A percentile compares a stretch with the other conserved stretches of the same genome.
phyloP scores from a whole-genome alignment of 169 alveolate genomes.

The Eimeria maxima region DNA sequence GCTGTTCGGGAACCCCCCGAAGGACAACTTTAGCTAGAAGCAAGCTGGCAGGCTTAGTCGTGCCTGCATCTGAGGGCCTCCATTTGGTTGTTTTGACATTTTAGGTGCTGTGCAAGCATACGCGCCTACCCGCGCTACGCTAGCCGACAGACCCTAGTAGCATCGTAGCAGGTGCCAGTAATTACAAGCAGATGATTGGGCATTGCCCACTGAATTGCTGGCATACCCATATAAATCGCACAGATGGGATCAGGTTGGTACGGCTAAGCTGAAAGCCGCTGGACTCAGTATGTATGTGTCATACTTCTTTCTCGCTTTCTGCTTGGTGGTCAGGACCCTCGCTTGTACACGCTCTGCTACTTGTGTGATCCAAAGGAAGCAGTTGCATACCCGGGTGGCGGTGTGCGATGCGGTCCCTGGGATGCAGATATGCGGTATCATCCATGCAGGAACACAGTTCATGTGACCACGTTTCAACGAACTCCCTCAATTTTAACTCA shows the following conservation, averaged over 20 bases:
- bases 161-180: constrained; percentile 35
- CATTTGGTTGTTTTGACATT: constrained; percentile 3
- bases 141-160: constrained; percentile 13
- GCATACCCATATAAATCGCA: constrained; percentile 28
- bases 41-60: neutral
- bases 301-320: neutral
- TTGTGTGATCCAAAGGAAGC: neutral
- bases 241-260: neutral
- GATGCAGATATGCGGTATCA: constrained; percentile 26
- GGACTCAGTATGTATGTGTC: neutral
- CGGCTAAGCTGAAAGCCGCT: constrained; percentile 1
- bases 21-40: neutral
- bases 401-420: neutral
- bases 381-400: neutral
- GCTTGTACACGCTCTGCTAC: neutral
- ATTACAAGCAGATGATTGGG: constrained; percentile 10
- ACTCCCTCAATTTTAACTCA: neutral
- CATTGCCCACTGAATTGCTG: neutral
- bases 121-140: neutral
- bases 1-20: neutral
- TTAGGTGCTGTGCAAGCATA: constrained; percentile 1
- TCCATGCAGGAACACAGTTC: neutral
- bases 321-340: neutral
- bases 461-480: neutral
- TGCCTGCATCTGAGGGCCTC: constrained; percentile 24